Evolutionary conservation across 805 yeast genomes (phyloP), one percentile per base, ranked within the genome.

Genomic region (Candida chilensis): DNA sequence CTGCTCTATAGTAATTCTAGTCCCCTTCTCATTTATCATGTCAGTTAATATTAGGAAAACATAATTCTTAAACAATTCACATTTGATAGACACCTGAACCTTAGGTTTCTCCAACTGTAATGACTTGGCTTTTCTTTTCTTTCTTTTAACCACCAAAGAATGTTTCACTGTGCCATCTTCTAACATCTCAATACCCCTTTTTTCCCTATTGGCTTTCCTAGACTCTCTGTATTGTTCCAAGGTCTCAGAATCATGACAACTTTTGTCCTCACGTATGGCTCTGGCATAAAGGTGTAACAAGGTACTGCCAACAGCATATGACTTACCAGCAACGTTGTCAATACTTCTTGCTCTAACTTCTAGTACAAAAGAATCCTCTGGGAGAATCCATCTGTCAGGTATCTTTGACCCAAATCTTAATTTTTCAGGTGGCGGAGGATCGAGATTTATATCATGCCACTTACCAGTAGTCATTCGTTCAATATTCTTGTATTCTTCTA

Each of bases 291-390:
- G 83, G 42, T 84, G 81, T 38, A 84, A 71, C 12, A 90, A 56
- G 0, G 96, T 84, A 5, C 78, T 62, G 0, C 78, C 83, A 0
- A 76, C 72, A 2, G 75, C 76, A 41, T 74, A 87, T 2, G 63
- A 60, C 9, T 45, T 50, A 12, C 53, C 59, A 2, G 51, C 47
- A 0, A 68, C 52, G 9, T 57, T 59, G 35, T 74, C 77, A 5
- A 86, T 61, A 3, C 87, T 75, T 27, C 95, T 60, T 0, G 95
- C 94, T 45, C 82, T 86, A 12, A 88, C 74, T 47, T 87, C 95
- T 5, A 90, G 44, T 0, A 90, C 90, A 3, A 88, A 45, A 1
- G 94, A 81, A 17, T 82, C 73, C 22, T 63, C 57, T 0, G 96
- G 96, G 34, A 75, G 59, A 17, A 90, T 81, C 94, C 95, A 88